Conservation (phyloP, 345 rosid species). For the Acer campestre region DNA sequence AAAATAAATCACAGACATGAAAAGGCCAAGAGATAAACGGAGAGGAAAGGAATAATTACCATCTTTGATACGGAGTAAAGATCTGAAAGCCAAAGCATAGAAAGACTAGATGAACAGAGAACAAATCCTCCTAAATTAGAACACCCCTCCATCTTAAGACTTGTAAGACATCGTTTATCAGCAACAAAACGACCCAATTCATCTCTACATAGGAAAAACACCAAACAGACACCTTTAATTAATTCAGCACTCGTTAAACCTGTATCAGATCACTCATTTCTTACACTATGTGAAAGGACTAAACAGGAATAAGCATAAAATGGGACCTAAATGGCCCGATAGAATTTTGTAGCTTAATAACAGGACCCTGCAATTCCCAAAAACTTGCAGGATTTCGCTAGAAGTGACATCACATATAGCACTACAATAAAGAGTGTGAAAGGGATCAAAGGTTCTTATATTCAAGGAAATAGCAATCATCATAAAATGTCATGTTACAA, state of each 20-base stretch:
- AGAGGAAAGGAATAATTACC: conserved; percentile 43
- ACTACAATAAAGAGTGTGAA: background rate
- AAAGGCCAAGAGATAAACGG: background rate
- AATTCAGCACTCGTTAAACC: conserved; percentile 1
- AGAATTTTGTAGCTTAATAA: too few relatives aligned
- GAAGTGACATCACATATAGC: background rate
- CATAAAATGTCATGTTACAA: background rate
- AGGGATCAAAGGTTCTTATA: background rate
- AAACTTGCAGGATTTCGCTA: background rate
- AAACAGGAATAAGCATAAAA: background rate
- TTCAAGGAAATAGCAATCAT: background rate
- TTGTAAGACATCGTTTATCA: conserved; percentile 73
- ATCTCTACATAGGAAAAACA: conserved; percentile 51
- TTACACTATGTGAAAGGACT: background rate
- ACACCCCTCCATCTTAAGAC: conserved; percentile 96
- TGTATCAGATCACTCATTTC: background rate
- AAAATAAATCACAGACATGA: background rate
- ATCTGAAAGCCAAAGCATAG: conserved; percentile 87
- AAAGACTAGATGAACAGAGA: conserved; percentile 80
- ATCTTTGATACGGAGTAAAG: conserved; percentile 74
- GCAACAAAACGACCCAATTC: conserved; percentile 96
- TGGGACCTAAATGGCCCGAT: background rate
- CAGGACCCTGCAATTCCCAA: background rate
- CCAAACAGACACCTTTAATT: conserved; percentile 14
- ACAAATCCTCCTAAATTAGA: conserved; percentile 79